Evolutionary conservation across 2,329 filamentous ascomycete species (phyloP), one percentile per base, ranked within the genome.

Genomic region (Scopulariopsis brevicaulis): DNA sequence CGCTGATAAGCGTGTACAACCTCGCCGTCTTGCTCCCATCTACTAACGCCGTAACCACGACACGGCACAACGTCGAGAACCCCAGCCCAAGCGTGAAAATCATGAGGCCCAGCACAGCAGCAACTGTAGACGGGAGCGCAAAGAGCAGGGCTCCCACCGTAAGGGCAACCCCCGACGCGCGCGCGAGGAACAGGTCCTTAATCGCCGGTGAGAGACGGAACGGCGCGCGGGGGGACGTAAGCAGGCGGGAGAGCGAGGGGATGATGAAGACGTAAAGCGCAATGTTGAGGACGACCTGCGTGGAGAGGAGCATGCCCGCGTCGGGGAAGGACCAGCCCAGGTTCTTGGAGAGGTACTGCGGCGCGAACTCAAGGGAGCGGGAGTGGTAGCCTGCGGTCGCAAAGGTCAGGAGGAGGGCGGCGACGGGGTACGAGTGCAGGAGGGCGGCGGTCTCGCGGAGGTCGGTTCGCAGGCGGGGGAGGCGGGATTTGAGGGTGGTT

Each of bases 1-100:
- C 67, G 58, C 63, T 62, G 20, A 65, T 63, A n/a, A 69, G 61
- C 5, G 65, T 65, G 57, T 67, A 66, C n/a, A 69, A 58, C 25
- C 66, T 62, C 8, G 62, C 63, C 15, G 62, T 66, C 55, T 66
- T 61, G 55, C 63, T 61, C 11, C 58, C 57, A 14, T 60, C 58
- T 56, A 61, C 60, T 37, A 62, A 59, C 58, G 59, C 51, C 22
- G 64, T 62, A 32, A 63, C 57, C 34, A 66, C 58, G 35, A 62
- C 65, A 40, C 62, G 62, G 51, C 59, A 62, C 54, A 65, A 60
- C 0, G 66, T 62, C 0, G 59, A 55, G 3, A 64, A 54, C 1
- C 63, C 62, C 32, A 57, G 52, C 15, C 65, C 64, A 1, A 65
- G 55, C 6, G 64, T 64, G 50, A 62, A 59, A 22, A 65, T 55